Evolutionary conservation across 1,284 basidiomycete species (phyloP).

Genomic region (Cutaneotrichosporon sp.): DNA sequence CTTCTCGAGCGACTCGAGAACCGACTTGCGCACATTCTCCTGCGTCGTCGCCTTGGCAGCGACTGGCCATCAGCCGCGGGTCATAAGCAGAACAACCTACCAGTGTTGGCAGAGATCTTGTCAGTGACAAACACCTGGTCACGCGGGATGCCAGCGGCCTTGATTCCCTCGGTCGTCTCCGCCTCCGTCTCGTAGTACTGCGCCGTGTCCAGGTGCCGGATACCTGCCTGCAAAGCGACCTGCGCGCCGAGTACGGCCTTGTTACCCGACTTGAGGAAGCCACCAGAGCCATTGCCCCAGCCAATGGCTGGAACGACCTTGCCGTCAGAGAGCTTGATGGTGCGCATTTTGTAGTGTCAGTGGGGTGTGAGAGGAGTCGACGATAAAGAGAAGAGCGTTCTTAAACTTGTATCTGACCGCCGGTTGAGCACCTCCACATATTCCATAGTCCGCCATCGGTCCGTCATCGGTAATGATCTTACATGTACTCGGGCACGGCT

Average conservation of each 20-base stretch:
- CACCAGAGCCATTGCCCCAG: conserved; percentile 34
- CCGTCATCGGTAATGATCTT: too few relatives aligned
- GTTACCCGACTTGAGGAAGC: conserved; percentile 13
- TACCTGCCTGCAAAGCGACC: conserved; percentile 36
- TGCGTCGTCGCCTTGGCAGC: conserved; percentile 6
- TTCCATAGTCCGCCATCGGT: too few relatives aligned
- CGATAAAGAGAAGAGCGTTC: too few relatives aligned
- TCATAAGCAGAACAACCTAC: neutral
- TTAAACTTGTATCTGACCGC: too few relatives aligned
- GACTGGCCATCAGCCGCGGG: neutral
- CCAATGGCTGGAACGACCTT: conserved; percentile 35
- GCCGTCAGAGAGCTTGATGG: conserved; percentile 33
- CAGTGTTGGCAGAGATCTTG: conserved; percentile 41
- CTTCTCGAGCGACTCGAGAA: conserved; percentile 21
- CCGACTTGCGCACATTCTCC: conserved; percentile 22
- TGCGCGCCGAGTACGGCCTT: conserved; percentile 20
- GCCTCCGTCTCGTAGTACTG: conserved; percentile 45
- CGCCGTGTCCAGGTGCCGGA: conserved; percentile 43
- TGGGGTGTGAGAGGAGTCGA: too few relatives aligned
- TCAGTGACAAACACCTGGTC: conserved; percentile 54
- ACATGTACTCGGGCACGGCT: too few relatives aligned
- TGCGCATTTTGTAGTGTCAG: conserved; percentile 13
- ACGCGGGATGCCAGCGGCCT: conserved; percentile 46
- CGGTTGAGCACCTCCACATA: too few relatives aligned
- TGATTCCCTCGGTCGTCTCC: conserved; percentile 48